phyloP scores from a whole-genome alignment of 495 filamentous ascomycete species.

The Penicillium nucicola region DNA sequence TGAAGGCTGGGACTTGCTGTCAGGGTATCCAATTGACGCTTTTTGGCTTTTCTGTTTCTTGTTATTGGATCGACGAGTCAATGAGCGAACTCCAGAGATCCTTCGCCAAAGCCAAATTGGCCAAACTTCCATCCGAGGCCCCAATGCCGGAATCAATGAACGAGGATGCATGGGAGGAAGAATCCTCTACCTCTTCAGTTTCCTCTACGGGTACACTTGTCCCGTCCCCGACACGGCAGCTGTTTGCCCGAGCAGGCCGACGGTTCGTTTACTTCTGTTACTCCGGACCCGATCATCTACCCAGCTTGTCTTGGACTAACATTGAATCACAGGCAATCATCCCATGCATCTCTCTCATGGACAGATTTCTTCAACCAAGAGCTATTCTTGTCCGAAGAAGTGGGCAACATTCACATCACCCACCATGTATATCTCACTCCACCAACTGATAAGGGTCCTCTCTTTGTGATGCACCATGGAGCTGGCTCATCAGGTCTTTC shows the following conservation, averaged over 20 bases:
- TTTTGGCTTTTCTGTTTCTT: background rate
- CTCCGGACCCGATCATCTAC: too few species aligned
- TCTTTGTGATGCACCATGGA: conserved; percentile 89
- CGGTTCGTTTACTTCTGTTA: conserved; percentile 44
- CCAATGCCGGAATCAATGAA: conserved; percentile 40
- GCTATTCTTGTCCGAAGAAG: conserved; percentile 59
- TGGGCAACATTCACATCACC: conserved; percentile 45
- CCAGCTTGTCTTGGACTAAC: conserved; percentile 3
- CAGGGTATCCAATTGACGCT: too few species aligned
- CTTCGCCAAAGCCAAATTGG: conserved; percentile 77
- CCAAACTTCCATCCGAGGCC: conserved; percentile 55
- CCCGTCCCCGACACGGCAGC: conserved; percentile 69
- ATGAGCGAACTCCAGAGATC: conserved; percentile 89
- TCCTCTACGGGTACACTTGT: conserved; percentile 89
- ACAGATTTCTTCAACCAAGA: conserved; percentile 85
- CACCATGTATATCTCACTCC: conserved; percentile 84
- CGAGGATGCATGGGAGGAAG: conserved; percentile 43
- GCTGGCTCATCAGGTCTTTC: conserved; percentile 87
- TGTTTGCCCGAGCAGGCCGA: conserved; percentile 64
- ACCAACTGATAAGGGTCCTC: conserved; percentile 56
- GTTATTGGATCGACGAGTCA: conserved; percentile 6
- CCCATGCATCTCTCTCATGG: conserved; percentile 64
- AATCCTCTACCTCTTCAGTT: conserved; percentile 67
- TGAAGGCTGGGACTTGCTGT: too few species aligned
- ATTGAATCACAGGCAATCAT: conserved; percentile 19